Evolutionary conservation across 192 early-diverging fungal species (phyloP).

Genomic region (Mortierella hygrophila): DNA sequence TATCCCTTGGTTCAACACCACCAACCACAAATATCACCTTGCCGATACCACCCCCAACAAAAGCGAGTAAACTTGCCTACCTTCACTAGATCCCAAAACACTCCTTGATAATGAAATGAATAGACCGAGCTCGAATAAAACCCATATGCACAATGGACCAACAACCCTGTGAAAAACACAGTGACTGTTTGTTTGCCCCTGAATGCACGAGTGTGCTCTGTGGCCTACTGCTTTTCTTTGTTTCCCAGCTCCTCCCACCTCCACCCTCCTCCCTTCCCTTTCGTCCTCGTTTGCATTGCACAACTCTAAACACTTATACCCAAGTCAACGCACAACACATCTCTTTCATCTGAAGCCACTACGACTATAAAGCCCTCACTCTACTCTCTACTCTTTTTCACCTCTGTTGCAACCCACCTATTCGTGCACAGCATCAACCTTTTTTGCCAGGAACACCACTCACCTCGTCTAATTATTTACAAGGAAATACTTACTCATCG

Average conservation of each 20-base stretch:
- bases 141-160: neutral
- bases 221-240: neutral
- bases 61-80: conserved; percentile 23
- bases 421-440: neutral
- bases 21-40: conserved; percentile 81
- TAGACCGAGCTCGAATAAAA: neutral
- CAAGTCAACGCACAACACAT: neutral
- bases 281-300: neutral
- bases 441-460: neutral
- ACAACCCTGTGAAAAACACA: neutral
- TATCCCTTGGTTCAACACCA: conserved; percentile 83
- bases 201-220: neutral
- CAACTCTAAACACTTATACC: neutral
- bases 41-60: conserved; percentile 59
- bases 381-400: neutral
- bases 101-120: neutral
- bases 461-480: neutral
- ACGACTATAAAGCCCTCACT: neutral
- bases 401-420: neutral
- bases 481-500: neutral
- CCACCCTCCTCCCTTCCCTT: neutral
- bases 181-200: conserved; percentile 13
- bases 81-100: neutral
- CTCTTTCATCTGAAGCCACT: neutral
- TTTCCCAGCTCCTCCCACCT: neutral